Percentiles rank a stretch among this genome's conserved stretches.
These are phyloP conservation scores for Nakaseomyces nivariensis DNA, from an alignment of 1,139 yeast genomes.

Conservation along the genomic window DNA sequence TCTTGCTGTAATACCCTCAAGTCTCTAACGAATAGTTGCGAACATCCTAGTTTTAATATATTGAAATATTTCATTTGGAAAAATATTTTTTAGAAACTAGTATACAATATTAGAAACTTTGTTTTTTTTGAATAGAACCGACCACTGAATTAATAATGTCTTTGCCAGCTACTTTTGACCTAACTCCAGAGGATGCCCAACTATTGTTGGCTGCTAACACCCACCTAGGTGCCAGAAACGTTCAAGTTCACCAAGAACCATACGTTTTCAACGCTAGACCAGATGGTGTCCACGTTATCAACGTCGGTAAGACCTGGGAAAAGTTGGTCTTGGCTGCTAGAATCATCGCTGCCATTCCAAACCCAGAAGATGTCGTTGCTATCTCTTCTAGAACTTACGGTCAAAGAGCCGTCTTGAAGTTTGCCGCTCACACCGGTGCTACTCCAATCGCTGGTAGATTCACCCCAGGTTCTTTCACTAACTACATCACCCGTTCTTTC, in stretches of 20 bases:
- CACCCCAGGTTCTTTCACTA: slow-evolving; percentile 99
- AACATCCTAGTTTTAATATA: background rate
- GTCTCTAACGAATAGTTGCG: slow-evolving; percentile 1
- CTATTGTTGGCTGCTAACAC: slow-evolving; percentile 99
- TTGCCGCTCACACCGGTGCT: slow-evolving; percentile 99
- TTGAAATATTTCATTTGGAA: background rate
- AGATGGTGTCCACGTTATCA: slow-evolving; percentile 98
- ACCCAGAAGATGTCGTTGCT: slow-evolving; percentile 97
- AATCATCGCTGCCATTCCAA: slow-evolving; percentile 98
- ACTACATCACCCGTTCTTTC: slow-evolving; percentile 99
- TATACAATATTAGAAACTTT: slow-evolving; percentile 1
- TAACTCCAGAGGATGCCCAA: slow-evolving; percentile 98
- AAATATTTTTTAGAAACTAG: background rate
- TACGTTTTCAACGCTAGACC: slow-evolving; percentile 99
- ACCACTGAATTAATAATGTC: slow-evolving; percentile 40
- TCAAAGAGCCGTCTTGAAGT: slow-evolving; percentile 99
- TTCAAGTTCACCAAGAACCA: slow-evolving; percentile 99
- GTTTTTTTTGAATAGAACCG: background rate
- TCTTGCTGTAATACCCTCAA: background rate
- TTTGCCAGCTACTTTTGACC: slow-evolving; percentile 79
- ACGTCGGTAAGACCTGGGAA: slow-evolving; percentile 99
- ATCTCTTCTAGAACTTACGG: slow-evolving; percentile 99
- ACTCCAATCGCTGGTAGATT: slow-evolving; percentile 99
- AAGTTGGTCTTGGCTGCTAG: slow-evolving; percentile 99
- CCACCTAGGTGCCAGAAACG: slow-evolving; percentile 99